Percentiles rank a stretch among this genome's conserved stretches.
Evolutionary conservation across 1,139 yeast species (phyloP).

Genomic region (Kodamaea suecica): DNA sequence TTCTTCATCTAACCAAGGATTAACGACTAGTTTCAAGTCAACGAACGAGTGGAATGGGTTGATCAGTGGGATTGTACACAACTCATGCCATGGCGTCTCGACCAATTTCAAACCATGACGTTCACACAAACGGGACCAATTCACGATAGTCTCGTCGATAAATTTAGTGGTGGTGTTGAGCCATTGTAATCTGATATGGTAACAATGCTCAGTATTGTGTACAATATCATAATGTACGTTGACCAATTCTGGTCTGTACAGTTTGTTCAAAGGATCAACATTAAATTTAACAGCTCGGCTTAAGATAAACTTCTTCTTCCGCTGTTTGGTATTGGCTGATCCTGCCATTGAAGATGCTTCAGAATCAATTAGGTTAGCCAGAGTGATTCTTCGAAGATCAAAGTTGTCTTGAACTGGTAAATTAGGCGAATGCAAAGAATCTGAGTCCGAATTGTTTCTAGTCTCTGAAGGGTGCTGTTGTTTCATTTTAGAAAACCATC

Average conservation of each 20-base stretch:
- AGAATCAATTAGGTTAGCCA: slow-evolving; percentile 26
- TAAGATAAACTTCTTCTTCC: slow-evolving; percentile 38
- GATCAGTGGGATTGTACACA: slow-evolving; percentile 67
- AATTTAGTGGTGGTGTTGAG: slow-evolving; percentile 83
- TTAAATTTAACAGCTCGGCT: slow-evolving; percentile 66
- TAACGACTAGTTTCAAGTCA: slow-evolving; percentile 56
- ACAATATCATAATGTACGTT: slow-evolving; percentile 88
- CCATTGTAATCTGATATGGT: slow-evolving; percentile 91
- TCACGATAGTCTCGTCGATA: slow-evolving; percentile 81
- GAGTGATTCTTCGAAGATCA: slow-evolving; percentile 26
- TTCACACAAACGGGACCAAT: slow-evolving; percentile 81
- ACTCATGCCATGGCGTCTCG: slow-evolving; percentile 91
- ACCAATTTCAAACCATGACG: slow-evolving; percentile 81
- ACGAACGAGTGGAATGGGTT: slow-evolving; percentile 91
- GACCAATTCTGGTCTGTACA: slow-evolving; percentile 74
- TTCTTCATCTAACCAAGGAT: slow-evolving; percentile 66
- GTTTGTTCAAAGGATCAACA: slow-evolving; percentile 68
- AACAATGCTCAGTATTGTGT: slow-evolving; percentile 94
- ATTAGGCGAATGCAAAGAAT: slow-evolving; percentile 28
- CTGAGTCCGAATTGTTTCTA: slow-evolving; percentile 29
- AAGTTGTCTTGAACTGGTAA: slow-evolving; percentile 19
- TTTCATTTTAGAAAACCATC: slow-evolving; percentile 34
- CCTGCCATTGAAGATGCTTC: slow-evolving; percentile 37
- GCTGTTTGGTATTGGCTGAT: slow-evolving; percentile 23
- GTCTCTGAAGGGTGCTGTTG: slow-evolving; percentile 14